Base-by-base conservation (phyloP, 345 rosid genomes). In the Citrus mangshanensis region DNA sequence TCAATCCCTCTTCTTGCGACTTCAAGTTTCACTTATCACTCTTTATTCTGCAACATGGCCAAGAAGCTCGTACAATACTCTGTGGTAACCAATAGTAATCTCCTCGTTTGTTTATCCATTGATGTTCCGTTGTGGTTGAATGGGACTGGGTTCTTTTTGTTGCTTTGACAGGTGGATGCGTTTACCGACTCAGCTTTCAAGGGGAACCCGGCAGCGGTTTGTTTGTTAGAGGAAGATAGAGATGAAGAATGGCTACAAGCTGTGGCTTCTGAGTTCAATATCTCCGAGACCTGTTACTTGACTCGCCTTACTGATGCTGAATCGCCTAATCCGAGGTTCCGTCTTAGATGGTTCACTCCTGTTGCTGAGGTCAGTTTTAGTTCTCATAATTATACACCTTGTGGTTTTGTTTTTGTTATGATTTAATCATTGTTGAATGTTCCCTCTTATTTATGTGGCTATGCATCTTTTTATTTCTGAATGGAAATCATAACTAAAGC, bases 161-260 rank as follows among this genome's bases (percentile, higher is more conserved):
- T 25, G 35, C 68, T 22, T 63, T 38, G 2, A 9, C 79, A 88
- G 93, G 98, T 90, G 67, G 95, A 94, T 63, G 93, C 97, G 1
- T 94, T 94, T 85, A 83, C 93, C 0, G 95, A 88, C 18, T 77
- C 90, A 1, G 84, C 96, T 6, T 95, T 93, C 87, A 88, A 87
- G 84, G 96, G 98, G 5, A 94, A 91, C 78, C 98, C 96, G 14
- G 96, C 96, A 1, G 93, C 95, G 7, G 97, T 94, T 14, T 94
- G 97, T 70, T 82, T 93, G 78, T 75, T 94, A 76, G 91, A 88
- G 19, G 91, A 90, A 34, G 93, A 86, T 6, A 85, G 82, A 82
- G 91, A 91, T 69, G 93, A 95, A 19, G 68, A 79, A 16, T 95
- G 97, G 97, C 40, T 95, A 73, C 95, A 91, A 76, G 77, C 87